These are phyloP conservation scores for Taphrina flavorubra DNA, from an alignment of 1,139 yeast species.

Conservation along the genomic window DNA sequence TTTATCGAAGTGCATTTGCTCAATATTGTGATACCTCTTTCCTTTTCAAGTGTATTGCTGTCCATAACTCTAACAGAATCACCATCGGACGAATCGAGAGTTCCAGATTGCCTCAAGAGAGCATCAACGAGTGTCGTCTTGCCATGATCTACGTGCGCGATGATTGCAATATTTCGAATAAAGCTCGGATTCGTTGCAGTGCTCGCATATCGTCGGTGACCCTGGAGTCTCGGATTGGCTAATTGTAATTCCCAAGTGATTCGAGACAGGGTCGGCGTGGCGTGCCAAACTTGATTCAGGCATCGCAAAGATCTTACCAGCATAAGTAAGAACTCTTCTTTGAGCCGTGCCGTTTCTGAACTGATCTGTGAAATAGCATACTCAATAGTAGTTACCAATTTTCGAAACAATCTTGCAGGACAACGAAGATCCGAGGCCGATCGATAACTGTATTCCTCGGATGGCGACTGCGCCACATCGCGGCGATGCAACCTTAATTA, in stretches of 20 bases:
- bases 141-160: conserved; percentile 98
- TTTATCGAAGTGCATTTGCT: conserved; percentile 97
- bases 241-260: not conserved
- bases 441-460: conserved; percentile 13
- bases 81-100: conserved; percentile 73
- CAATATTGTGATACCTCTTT: conserved; percentile 93
- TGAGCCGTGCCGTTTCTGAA: not conserved
- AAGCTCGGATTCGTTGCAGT: conserved; percentile 56
- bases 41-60: conserved; percentile 90
- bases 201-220: conserved; percentile 17
- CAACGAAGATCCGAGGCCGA: not conserved
- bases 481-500: conserved; percentile 15
- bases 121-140: conserved; percentile 91
- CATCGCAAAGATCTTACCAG: conserved; percentile 8
- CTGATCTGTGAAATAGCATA: not conserved
- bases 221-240: not conserved
- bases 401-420: not conserved
- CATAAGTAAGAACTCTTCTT: not conserved
- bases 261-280: not conserved
- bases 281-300: not conserved
- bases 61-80: conserved; percentile 76
- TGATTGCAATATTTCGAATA: conserved; percentile 89
- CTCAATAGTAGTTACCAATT: not conserved
- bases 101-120: conserved; percentile 83
- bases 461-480: not conserved